Evolutionary conservation across 768 basidiomycete species (phyloP), one percentile per base, ranked within the genome.

Genomic region (Leucosporidium yakuticum): DNA sequence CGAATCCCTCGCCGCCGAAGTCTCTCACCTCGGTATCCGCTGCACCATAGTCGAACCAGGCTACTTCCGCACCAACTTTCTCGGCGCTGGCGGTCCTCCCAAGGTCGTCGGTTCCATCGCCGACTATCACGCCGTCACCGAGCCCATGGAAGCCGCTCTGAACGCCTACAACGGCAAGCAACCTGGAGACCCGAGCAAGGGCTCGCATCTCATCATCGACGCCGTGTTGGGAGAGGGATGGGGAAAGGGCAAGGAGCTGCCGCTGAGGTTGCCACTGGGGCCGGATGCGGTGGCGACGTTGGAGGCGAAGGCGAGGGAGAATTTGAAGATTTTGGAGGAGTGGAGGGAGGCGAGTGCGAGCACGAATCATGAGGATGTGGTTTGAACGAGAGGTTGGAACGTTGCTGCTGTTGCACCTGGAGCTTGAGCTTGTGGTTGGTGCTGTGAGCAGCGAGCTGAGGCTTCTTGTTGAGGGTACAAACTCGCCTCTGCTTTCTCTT

Each of bases 11-110:
- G 20, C 50, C 2, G 48, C 31, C 9, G 77, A 77, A 64, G 69
- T 77, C n/a, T 2, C 69, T 63, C 76, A 65, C 5, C 62, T 77
- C 20, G 70, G 73, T 57, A 59, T 75, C n/a, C 55, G 70, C n/a
- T 39, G 51, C 36, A 27, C 51, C 8, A 29, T 25, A 23, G 27
- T 67, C 48, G 67, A 75, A 68, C 77, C 75, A 20, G 77, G 75
- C 4, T 65, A 65, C 50, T 75, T 76, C 71, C 74, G 74, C 54
- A 77, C 76, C 8, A 25, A 23, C 50, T 27, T 51, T 14, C 50
- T 51, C 50, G 11, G 5, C 50, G 5, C 50, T 3, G 8, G 15
- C 21, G 5, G 4, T 23, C 21, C 50, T 27, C 25, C 50, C 50
- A 9, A 14, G 8, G 9, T 23, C 25, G 9, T 27, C 50, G 50